Base-by-base conservation (phyloP, 2,329 filamentous ascomycete species). In the Calonectria multiphialidica region DNA sequence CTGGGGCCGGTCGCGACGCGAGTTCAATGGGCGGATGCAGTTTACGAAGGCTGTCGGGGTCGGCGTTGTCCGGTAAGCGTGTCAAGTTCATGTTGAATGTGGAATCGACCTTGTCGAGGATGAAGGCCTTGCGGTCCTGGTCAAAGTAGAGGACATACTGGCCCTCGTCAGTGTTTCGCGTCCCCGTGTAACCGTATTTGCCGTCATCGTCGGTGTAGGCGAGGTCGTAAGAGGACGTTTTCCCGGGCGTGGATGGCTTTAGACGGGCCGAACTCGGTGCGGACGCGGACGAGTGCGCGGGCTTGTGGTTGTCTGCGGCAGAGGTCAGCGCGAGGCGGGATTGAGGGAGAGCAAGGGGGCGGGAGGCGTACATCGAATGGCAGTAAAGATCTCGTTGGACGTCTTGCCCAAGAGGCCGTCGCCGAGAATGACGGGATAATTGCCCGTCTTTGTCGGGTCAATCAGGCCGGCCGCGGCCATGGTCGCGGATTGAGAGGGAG, bases 81-180 rank as follows among this genome's bases (percentile, higher is more conserved):
- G 90, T 91, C 66, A 98, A 85, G 82, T 98, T 98, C 93, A 98
- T 96, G 79, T 95, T 93, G 84, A 98, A 93, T 45, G 92, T 92
- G n/a, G 92, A 93, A 80, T 95, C 91, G 67, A 98, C 87, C 64
- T 91, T 92, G 85, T 98, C 95, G 67, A 98, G 88, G 33, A 97
- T 91, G 76, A 97, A 97, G 68, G 90, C 93, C 79, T 96, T 91
- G 65, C 91, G 91, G 21, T 88, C 86, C 10, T 93, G 88, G 82
- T 98, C 94, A 80, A 96, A 97, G 70, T 96, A 90, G 64, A 98
- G 88, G 44, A 92, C 89, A 79, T 90, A 92, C 80, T 92, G 88
- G 68, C 85, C 87, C 69, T 89, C 87, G 71, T 88, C 87, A 28
- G 86, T 88, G 67, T 88, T 88, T 65, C 91, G 88, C 2, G 87